A percentile compares a stretch with the other conserved stretches of the same genome.
These are phyloP conservation scores for Wickerhamomyces pijperi DNA, from an alignment of 805 yeast species.

Conservation along the genomic window DNA sequence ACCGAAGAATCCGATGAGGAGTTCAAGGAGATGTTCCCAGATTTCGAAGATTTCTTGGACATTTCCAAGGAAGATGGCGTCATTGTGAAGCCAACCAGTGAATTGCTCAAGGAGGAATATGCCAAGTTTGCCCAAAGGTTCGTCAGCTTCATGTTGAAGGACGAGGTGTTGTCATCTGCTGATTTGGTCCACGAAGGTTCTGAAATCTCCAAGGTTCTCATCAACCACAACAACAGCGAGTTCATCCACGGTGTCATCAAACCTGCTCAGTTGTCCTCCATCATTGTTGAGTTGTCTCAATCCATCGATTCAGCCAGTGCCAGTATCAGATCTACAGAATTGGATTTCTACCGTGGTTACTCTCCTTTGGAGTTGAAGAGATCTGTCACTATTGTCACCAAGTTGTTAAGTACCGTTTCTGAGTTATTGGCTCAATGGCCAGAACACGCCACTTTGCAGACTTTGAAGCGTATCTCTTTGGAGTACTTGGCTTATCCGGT, in stretches of 20 bases:
- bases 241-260: constrained; percentile 16
- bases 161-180: constrained; percentile 8
- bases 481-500: constrained; percentile 59
- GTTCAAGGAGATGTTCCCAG: constrained; percentile 75
- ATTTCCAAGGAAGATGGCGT: constrained; percentile 14
- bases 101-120: constrained; percentile 32
- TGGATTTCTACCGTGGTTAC: constrained; percentile 56
- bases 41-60: constrained; percentile 58
- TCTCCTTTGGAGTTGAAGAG: constrained; percentile 47
- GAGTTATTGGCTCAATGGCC: constrained; percentile 69
- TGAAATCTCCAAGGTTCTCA: constrained; percentile 19
- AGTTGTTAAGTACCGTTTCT: constrained; percentile 32
- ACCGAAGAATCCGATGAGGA: constrained; percentile 65
- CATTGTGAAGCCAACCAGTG: constrained; percentile 4
- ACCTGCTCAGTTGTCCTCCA: constrained; percentile 23
- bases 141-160: constrained; percentile 27
- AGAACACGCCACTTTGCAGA: constrained; percentile 82
- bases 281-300: constrained; percentile 22
- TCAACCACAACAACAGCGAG: constrained; percentile 11
- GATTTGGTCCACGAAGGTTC: constrained; percentile 32
- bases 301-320: constrained; percentile 22
- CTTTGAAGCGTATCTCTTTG: constrained; percentile 46
- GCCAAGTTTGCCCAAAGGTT: constrained; percentile 38
- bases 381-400: constrained; percentile 41
- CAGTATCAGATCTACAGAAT: constrained; percentile 22